A percentile compares a stretch with the other conserved stretches of the same genome.
These are phyloP conservation scores for Trichosanthes truncata DNA, from an alignment of 306 rosid species.

Conservation along the genomic window DNA sequence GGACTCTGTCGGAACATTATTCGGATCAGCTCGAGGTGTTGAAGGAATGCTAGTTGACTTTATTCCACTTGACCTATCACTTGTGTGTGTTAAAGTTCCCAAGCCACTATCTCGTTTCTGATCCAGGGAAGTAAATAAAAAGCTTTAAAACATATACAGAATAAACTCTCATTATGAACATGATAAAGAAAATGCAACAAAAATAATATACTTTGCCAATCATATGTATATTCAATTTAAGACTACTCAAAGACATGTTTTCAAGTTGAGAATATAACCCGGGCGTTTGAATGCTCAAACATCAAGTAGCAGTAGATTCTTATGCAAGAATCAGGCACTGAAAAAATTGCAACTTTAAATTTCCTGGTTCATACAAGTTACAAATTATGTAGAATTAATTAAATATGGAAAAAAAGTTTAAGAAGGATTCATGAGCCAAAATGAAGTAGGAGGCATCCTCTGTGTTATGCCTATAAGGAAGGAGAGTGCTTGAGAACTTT, in stretches of 20 bases:
- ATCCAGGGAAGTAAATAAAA: constrained; percentile 20
- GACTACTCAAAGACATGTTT: not conserved
- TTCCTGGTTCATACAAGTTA: not conserved
- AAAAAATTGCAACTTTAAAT: not conserved
- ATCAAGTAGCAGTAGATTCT: not conserved
- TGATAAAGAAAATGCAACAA: not conserved
- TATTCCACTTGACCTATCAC: constrained; percentile 89
- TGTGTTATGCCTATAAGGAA: not conserved
- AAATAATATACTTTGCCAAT: not conserved
- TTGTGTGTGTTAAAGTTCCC: constrained; percentile 45
- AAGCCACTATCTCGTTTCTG: constrained; percentile 87
- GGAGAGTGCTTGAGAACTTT: not conserved
- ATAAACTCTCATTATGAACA: not conserved
- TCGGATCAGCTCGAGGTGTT: constrained; percentile 79
- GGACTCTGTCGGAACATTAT: constrained; percentile 47
- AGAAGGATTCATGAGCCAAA: not conserved
- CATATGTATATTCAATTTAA: not conserved
- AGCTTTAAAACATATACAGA: constrained; percentile 7
- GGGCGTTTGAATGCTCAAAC: not conserved
- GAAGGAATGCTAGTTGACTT: constrained; percentile 82
- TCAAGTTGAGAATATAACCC: not conserved
- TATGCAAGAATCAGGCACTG: not conserved
- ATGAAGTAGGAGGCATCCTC: not conserved
- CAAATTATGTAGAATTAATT: not conserved
- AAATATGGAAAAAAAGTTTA: not conserved